These are phyloP conservation scores for Musa beccarii DNA, from an alignment of 176 grass and related monocot genomes.

Conservation along the genomic window DNA sequence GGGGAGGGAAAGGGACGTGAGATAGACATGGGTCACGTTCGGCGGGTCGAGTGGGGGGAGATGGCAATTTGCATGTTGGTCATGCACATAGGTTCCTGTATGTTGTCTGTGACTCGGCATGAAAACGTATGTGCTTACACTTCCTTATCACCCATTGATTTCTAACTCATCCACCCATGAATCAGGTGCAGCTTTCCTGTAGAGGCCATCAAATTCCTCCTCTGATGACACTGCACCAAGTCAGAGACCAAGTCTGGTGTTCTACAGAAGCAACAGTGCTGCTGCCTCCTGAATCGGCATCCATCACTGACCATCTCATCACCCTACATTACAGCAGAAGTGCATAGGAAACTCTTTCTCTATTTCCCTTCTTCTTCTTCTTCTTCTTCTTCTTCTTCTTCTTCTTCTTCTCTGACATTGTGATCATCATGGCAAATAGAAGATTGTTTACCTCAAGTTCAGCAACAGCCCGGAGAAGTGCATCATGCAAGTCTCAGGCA, in stretches of 20 bases:
- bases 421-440: too few species aligned
- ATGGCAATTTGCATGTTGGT: not conserved
- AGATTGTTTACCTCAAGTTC: too few species aligned
- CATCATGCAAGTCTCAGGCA: too few species aligned
- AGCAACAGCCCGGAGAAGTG: too few species aligned
- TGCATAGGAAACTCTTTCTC: not conserved
- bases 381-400: too few species aligned
- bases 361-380: not conserved
- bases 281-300: conserved; percentile 7
- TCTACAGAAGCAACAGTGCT: conserved; percentile 12
- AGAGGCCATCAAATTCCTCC: conserved; percentile 62
- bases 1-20: not conserved
- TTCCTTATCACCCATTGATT: too few species aligned
- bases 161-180: not conserved
- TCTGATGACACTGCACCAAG: conserved; percentile 43
- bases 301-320: conserved; percentile 63
- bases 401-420: too few species aligned
- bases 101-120: too few species aligned
- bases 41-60: too few species aligned
- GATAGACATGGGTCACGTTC: not conserved
- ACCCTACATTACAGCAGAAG: conserved; percentile 48
- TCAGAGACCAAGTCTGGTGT: conserved; percentile 68
- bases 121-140: too few species aligned
- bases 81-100: too few species aligned
- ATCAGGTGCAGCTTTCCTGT: conserved; percentile 55